A percentile compares a stretch with the other conserved stretches of the same genome.
Evolutionary conservation across 1,284 basidiomycete species (phyloP).

Genomic region (Laetiporus sulphureus): DNA sequence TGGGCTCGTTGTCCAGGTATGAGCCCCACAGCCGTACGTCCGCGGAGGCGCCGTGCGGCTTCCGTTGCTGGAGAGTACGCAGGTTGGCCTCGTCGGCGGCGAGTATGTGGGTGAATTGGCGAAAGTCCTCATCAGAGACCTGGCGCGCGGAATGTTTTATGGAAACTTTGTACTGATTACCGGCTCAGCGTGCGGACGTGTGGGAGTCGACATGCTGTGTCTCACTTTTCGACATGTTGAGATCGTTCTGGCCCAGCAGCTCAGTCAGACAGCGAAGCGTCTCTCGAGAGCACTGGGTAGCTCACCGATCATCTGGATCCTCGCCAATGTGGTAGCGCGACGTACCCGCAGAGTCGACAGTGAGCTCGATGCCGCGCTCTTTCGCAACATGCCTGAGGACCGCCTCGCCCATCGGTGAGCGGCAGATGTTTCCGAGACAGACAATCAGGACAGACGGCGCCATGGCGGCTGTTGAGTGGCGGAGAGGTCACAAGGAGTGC

Average conservation of each 20-base stretch:
- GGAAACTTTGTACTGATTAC: slow-evolving; percentile 46
- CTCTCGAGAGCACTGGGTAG: background rate
- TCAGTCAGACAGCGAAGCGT: background rate
- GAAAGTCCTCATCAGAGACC: slow-evolving; percentile 53
- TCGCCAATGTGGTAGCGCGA: slow-evolving; percentile 67
- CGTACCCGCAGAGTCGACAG: slow-evolving; percentile 70
- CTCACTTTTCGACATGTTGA: slow-evolving; percentile 55
- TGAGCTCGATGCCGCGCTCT: slow-evolving; percentile 55
- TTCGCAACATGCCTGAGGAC: slow-evolving; percentile 57
- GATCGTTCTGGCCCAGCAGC: slow-evolving; percentile 40
- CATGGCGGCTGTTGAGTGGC: no score
- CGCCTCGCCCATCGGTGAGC: slow-evolving; percentile 78
- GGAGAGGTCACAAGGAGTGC: no score
- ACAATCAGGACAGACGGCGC: slow-evolving; percentile 53
- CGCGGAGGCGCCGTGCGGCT: slow-evolving; percentile 50
- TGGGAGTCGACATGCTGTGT: no score
- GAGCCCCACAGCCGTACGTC: slow-evolving; percentile 69
- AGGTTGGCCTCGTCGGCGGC: slow-evolving; percentile 67
- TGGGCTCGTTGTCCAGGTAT: slow-evolving; percentile 56
- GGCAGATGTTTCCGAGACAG: slow-evolving; percentile 74
- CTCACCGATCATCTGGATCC: slow-evolving; percentile 65
- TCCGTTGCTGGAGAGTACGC: slow-evolving; percentile 45
- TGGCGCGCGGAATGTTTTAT: slow-evolving; percentile 57
- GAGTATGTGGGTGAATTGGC: slow-evolving; percentile 61
- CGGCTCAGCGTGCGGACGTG: background rate